Conservation (phyloP, 257 asterid genomes). For the Primulina eburnea region DNA sequence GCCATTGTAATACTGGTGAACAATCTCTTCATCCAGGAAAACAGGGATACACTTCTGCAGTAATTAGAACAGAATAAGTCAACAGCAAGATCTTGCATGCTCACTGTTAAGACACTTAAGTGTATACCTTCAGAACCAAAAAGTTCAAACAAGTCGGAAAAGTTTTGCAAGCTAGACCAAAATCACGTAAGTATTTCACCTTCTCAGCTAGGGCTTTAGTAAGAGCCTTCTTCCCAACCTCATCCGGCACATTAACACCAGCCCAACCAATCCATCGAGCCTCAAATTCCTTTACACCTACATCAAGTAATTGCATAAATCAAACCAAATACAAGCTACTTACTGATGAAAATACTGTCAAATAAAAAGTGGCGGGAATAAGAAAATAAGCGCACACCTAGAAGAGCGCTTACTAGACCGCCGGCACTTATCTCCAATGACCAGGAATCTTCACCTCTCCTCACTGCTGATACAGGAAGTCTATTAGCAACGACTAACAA, state of each 20-base stretch:
- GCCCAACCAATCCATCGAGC: conserved; percentile 99
- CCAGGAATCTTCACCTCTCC: conserved; percentile 93
- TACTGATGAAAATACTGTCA: background rate
- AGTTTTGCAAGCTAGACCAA: conserved; percentile 12
- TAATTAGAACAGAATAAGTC: conserved; percentile 15
- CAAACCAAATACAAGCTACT: conserved; percentile 24
- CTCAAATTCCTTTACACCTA: conserved; percentile 88
- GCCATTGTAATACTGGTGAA: conserved; percentile 92
- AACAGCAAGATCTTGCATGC: conserved; percentile 18
- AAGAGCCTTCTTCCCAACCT: conserved; percentile 78
- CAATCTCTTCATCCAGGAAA: conserved; percentile 86
- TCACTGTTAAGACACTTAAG: conserved; percentile 3
- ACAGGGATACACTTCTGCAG: conserved; percentile 89
- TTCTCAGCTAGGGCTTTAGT: conserved; percentile 79
- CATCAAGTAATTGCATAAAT: conserved; percentile 23
- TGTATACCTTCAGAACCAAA: conserved; percentile 6
- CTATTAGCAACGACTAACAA: conserved; percentile 95
- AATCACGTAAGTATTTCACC: conserved; percentile 37
- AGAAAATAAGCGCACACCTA: conserved; percentile 53
- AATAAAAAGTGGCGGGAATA: conserved; percentile 12
- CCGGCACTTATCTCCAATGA: conserved; percentile 94
- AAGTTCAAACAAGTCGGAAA: conserved; percentile 2
- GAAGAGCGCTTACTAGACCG: conserved; percentile 96
- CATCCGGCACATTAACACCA: conserved; percentile 91
- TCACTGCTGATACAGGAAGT: conserved; percentile 91